Evolutionary conservation across 208 protist genomes (phyloP).

Genomic region (Trypanosoma lewisi): DNA sequence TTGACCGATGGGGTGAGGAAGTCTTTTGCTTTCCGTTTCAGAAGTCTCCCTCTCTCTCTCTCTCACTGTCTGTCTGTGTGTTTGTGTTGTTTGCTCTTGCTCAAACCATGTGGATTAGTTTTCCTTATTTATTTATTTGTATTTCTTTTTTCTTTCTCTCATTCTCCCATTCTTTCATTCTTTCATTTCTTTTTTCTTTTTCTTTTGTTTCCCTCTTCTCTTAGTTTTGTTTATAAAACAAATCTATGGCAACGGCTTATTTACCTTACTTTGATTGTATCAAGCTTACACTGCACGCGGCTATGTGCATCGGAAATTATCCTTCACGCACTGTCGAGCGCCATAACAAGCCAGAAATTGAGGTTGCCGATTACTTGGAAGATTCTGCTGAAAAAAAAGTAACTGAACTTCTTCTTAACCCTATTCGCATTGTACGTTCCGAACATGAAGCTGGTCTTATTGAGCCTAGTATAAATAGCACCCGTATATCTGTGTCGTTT

Average conservation of each 20-base stretch:
- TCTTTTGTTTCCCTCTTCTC: constrained; percentile 14
- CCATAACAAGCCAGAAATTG: constrained; percentile 98
- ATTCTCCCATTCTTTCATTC: constrained; percentile 5
- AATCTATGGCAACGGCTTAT: constrained; percentile 26
- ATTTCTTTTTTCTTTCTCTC: constrained; percentile 7
- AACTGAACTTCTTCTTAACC: constrained; percentile 87
- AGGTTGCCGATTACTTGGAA: constrained; percentile 41
- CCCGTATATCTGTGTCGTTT: constrained; percentile 92
- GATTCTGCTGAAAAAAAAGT: neutral
- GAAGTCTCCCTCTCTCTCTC: neutral
- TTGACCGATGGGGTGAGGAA: neutral
- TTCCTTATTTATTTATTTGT: neutral
- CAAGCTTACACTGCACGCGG: constrained; percentile 89
- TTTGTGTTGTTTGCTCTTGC: neutral
- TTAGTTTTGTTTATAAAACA: neutral
- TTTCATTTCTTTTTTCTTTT: constrained; percentile 22
- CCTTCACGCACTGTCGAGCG: constrained; percentile 95
- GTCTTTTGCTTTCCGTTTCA: neutral
- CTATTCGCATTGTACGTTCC: constrained; percentile 63
- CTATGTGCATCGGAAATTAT: constrained; percentile 96
- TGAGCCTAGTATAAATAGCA: constrained; percentile 94
- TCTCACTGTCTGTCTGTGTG: neutral
- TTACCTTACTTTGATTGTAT: constrained; percentile 94
- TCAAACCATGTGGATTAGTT: neutral
- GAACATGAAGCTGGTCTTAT: constrained; percentile 92